A percentile compares a stretch with the other conserved stretches of the same genome.
Conservation (phyloP, 345 rosid species). For the Acer saccharum region DNA sequence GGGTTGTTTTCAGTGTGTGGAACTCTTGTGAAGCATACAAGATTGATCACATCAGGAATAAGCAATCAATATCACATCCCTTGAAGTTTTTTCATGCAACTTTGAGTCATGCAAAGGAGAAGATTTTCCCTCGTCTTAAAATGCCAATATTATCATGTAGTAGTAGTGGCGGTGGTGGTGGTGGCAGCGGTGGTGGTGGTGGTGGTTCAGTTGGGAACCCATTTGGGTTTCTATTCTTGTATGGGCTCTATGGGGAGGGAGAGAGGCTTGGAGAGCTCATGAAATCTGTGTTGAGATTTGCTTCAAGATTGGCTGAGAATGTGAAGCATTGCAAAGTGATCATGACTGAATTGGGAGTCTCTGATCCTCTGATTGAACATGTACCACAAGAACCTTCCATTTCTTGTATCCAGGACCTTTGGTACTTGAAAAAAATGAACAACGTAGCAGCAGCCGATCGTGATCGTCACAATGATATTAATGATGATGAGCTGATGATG, state of each 20-base stretch:
- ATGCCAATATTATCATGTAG: constrained; percentile 16
- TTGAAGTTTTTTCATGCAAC: constrained; percentile 34
- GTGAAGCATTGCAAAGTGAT: constrained; percentile 44
- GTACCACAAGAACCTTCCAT: constrained; percentile 33
- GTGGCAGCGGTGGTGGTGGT: neutral
- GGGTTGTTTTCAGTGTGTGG: constrained; percentile 61
- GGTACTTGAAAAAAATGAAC: constrained; percentile 54
- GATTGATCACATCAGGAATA: neutral
- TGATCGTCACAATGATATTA: neutral
- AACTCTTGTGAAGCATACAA: constrained; percentile 50
- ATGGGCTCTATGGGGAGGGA: constrained; percentile 54
- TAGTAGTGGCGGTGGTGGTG: too few species aligned
- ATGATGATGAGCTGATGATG: neutral
- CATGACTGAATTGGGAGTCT: constrained; percentile 40
- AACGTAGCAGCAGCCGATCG: neutral
- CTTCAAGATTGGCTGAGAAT: constrained; percentile 40
- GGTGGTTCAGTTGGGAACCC: constrained; percentile 31
- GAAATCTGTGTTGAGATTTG: constrained; percentile 44
- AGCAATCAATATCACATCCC: constrained; percentile 9
- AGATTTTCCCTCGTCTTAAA: constrained; percentile 43
- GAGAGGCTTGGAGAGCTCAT: constrained; percentile 46
- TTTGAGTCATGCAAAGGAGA: constrained; percentile 35
- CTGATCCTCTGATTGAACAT: constrained; percentile 49
- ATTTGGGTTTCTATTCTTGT: constrained; percentile 50
- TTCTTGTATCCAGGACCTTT: constrained; percentile 45